Evolutionary conservation across 352 stramenopile genomes (phyloP).

Genomic region (Phytophthora sojae): DNA sequence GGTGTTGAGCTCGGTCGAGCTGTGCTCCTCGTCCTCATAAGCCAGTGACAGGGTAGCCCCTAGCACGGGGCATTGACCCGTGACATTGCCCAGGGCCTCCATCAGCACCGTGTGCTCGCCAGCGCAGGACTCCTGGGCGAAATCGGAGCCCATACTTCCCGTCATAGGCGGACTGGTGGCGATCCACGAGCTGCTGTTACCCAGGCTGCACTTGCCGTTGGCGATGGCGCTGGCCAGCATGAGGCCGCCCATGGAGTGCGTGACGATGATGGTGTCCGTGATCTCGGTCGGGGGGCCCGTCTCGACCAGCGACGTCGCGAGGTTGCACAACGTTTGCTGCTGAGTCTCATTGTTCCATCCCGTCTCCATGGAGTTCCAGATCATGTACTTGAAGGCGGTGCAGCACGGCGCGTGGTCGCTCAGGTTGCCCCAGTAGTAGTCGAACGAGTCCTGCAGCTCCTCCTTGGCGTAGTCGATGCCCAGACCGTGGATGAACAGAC

Average conservation of each 20-base stretch:
- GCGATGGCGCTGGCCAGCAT: conserved; percentile 50
- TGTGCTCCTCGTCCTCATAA: conserved; percentile 43
- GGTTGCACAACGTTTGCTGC: conserved; percentile 50
- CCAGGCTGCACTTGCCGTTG: conserved; percentile 49
- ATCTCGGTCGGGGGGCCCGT: conserved; percentile 36
- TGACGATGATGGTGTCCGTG: conserved; percentile 53
- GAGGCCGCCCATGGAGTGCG: conserved; percentile 61
- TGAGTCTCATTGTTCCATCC: conserved; percentile 46
- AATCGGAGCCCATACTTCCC: conserved; percentile 63
- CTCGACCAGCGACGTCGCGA: conserved; percentile 28
- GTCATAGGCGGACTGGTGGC: conserved; percentile 49
- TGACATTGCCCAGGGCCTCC: conserved; percentile 39
- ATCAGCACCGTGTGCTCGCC: conserved; percentile 38
- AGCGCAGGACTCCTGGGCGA: conserved; percentile 41
- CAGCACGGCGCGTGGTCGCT: conserved; percentile 55
- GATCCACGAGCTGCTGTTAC: conserved; percentile 48
- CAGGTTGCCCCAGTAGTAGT: conserved; percentile 49
- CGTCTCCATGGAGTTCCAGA: conserved; percentile 47
- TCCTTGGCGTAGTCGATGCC: conserved; percentile 32
- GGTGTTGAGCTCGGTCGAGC: conserved; percentile 23
- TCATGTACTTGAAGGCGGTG: conserved; percentile 49
- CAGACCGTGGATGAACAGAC: conserved; percentile 56
- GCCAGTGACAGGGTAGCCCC: conserved; percentile 40
- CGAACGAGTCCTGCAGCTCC: conserved; percentile 39
- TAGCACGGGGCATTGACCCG: conserved; percentile 45